Percentiles rank a stretch among this genome's conserved stretches.
Evolutionary conservation across 2,329 filamentous ascomycete species (phyloP).

Genomic region (Diaporthe citrichinensis): DNA sequence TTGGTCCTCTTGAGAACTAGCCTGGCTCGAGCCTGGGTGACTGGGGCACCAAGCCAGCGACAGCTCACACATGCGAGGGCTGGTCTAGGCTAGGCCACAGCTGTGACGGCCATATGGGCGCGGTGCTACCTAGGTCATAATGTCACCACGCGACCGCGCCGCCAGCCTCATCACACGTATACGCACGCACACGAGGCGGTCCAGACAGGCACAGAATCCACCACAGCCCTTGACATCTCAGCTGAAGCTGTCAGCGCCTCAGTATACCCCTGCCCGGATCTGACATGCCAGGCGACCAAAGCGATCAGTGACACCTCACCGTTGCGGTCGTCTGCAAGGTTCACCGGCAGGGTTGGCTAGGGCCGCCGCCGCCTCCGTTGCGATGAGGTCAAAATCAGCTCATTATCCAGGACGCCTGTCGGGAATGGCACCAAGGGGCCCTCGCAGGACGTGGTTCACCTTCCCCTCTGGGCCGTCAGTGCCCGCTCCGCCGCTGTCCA

Average conservation of each 20-base stretch:
- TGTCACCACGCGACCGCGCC: constrained; percentile 14
- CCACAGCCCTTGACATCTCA: constrained; percentile 18
- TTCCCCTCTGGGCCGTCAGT: constrained; percentile 13
- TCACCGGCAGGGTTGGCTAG: constrained; percentile 20
- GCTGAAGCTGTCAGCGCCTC: constrained; percentile 27
- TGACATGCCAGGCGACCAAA: constrained; percentile 27
- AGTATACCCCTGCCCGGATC: constrained; percentile 24
- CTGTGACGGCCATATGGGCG: not conserved
- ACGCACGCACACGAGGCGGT: constrained; percentile 10
- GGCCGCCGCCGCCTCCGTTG: constrained; percentile 8
- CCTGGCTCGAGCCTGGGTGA: not conserved
- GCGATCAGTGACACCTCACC: constrained; percentile 33
- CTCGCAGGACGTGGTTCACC: not conserved
- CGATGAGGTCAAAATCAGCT: constrained; percentile 26
- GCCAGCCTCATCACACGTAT: constrained; percentile 27
- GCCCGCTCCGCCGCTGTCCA: constrained; percentile 1
- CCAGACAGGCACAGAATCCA: constrained; percentile 5
- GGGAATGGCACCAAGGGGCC: not conserved
- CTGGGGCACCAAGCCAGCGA: not conserved
- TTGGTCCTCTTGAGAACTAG: not conserved
- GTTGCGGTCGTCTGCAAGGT: constrained; percentile 29
- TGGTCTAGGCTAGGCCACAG: not conserved
- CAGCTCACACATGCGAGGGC: not conserved
- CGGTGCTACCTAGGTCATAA: constrained; percentile 24
- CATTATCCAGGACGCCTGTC: constrained; percentile 28